Evolutionary conservation across 306 rosid genomes (phyloP).

Genomic region (Quercus rubra): DNA sequence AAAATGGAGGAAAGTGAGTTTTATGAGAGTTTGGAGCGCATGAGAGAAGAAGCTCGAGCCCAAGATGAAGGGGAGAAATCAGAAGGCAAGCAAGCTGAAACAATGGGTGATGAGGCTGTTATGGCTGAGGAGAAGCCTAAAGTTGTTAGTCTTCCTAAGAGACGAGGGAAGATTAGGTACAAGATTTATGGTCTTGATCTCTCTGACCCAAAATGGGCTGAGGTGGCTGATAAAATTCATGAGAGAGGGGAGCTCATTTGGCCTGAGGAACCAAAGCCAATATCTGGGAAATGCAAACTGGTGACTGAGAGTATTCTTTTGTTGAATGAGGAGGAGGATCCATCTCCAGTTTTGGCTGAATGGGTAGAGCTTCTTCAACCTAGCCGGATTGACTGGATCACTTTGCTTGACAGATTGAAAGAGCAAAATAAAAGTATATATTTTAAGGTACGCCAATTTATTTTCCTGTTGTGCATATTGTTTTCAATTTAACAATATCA

Average conservation of each 20-base stretch:
- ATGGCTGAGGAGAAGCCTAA: slow-evolving; percentile 31
- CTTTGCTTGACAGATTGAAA: slow-evolving; percentile 66
- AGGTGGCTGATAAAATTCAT: slow-evolving; percentile 62
- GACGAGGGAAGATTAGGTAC: slow-evolving; percentile 71
- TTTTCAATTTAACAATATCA: not conserved
- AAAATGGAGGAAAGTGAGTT: slow-evolving; percentile 85
- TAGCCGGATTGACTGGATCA: slow-evolving; percentile 65
- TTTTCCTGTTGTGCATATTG: not conserved
- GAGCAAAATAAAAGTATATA: slow-evolving; percentile 42
- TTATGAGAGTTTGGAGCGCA: slow-evolving; percentile 53
- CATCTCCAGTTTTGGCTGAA: slow-evolving; percentile 56
- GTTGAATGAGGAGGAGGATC: slow-evolving; percentile 44
- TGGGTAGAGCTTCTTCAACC: slow-evolving; percentile 83
- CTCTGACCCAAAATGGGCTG: slow-evolving; percentile 78
- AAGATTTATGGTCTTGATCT: slow-evolving; percentile 84
- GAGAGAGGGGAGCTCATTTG: slow-evolving; percentile 60
- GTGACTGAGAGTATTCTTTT: slow-evolving; percentile 54
- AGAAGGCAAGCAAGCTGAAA: slow-evolving; percentile 8
- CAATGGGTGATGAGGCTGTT: slow-evolving; percentile 17
- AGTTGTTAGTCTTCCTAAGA: slow-evolving; percentile 70
- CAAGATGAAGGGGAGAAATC: slow-evolving; percentile 18
- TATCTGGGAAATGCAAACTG: slow-evolving; percentile 65
- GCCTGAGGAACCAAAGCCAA: slow-evolving; percentile 67
- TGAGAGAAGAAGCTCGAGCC: slow-evolving; percentile 37
- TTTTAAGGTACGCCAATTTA: slow-evolving; percentile 55